Evolutionary conservation across 345 rosid genomes (phyloP).

Genomic region (Boechera stricta): DNA sequence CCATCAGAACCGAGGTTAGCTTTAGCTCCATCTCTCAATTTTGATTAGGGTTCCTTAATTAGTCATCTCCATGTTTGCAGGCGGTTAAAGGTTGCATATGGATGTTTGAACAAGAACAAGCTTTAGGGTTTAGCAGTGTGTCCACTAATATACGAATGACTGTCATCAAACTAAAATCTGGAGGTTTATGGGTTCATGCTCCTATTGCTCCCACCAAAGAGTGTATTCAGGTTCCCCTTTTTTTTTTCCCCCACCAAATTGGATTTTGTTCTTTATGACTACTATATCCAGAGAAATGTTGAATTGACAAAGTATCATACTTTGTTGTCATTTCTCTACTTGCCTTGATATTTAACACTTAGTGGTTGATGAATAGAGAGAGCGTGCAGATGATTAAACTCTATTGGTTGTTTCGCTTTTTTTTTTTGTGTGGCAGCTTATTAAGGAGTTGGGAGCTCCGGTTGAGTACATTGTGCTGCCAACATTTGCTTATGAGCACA

Average conservation of each 20-base stretch:
- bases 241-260: background rate
- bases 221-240: conserved; percentile 70
- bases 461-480: conserved; percentile 88
- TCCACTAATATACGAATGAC: conserved; percentile 97
- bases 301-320: conserved; percentile 22
- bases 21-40: conserved; percentile 2
- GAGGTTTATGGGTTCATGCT: conserved; percentile 99
- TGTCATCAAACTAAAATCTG: conserved; percentile 91
- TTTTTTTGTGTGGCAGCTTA: conserved; percentile 53
- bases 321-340: conserved; percentile 19
- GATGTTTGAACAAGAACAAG: conserved; percentile 98
- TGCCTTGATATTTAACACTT: background rate
- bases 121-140: conserved; percentile 96
- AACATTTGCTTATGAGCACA: conserved; percentile 96
- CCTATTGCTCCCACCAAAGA: conserved; percentile 99
- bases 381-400: conserved; percentile 26
- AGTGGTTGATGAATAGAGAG: background rate
- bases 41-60: background rate
- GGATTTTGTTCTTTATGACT: background rate
- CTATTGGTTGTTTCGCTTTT: background rate
- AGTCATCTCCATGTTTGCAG: conserved; percentile 44
- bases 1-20: conserved; percentile 83
- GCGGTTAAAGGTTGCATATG: conserved; percentile 88
- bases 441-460: conserved; percentile 86
- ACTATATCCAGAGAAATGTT: background rate